phyloP scores from a whole-genome alignment of 2,329 filamentous ascomycete genomes.

The Ophiostoma sp. region DNA sequence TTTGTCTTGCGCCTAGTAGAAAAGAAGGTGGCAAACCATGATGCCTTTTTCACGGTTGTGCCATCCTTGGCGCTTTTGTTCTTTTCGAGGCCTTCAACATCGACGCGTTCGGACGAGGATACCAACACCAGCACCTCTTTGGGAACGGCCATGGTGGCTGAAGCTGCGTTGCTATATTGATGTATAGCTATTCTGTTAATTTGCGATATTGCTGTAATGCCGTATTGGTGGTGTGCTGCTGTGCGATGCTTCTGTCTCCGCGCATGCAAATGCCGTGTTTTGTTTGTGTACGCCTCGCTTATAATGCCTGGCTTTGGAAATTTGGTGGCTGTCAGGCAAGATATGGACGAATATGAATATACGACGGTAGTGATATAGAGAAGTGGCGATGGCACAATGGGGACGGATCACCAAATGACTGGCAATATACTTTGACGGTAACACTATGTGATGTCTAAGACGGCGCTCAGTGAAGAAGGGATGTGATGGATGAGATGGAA shows the following conservation, averaged over 20 bases:
- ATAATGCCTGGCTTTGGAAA: background rate
- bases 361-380: background rate
- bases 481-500: background rate
- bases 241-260: background rate
- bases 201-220: background rate
- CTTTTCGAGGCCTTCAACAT: background rate
- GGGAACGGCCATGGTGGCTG: background rate
- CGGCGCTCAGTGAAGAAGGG: background rate
- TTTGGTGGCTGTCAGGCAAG: background rate
- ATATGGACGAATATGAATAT: background rate
- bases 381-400: background rate
- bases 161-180: background rate
- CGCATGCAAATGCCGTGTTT: background rate
- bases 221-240: background rate
- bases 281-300: background rate
- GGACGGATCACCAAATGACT: background rate
- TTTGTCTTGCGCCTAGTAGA: constrained; percentile 18
- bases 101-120: background rate
- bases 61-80: constrained; percentile 2
- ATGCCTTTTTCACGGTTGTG: background rate
- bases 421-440: background rate
- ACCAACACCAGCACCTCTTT: background rate
- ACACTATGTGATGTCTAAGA: background rate
- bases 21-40: constrained; percentile 18
- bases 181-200: background rate